Evolutionary conservation across 768 basidiomycete genomes (phyloP), one percentile per base, ranked within the genome.

Genomic region (Trametes elegans): DNA sequence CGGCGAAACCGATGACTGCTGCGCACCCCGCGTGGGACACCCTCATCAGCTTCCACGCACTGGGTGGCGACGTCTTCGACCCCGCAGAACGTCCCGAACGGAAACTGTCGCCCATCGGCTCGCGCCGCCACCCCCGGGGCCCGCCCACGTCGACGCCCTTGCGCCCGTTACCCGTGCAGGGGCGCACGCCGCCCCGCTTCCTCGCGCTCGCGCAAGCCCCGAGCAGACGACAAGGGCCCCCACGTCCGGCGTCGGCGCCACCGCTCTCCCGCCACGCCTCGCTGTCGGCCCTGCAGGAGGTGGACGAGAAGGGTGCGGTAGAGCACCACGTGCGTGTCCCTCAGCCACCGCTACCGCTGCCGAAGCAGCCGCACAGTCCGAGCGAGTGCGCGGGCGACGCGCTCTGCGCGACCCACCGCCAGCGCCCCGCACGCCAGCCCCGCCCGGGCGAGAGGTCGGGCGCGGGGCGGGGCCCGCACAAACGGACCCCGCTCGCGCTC

Each of bases 401-500:
- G n/a, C 34, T 53, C 13, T 53, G 51, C n/a, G 42, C 42, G 3
- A 27, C 35, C 0, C 51, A 53, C 10, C 51, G 51, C n/a, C 35
- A 36, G 34, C 51, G 51, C 7, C 42, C 34, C 10, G 35, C 26
- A 16, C 35, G 24, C 32, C 13, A 32, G 3, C 26, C 32, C 3
- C n/a, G n/a, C n/a, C n/a, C n/a, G n/a, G n/a, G n/a, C n/a, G n/a
- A n/a, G n/a, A n/a, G n/a, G n/a, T n/a, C n/a, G n/a, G n/a, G n/a
- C n/a, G n/a, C n/a, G n/a, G n/a, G n/a, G n/a, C n/a, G n/a, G n/a
- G 43, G 48, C 19, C 48, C 55, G 21, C 48, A 49, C 35, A 24
- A 19, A 16, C 24, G 55, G 34, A 19, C 18, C 3, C 47, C 41
- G 2, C 40, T 35, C 23, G 34, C 26, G 18, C 47, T 44, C 24